Base-by-base conservation (phyloP, 2,329 filamentous ascomycete species). In the Neonectria faginata region DNA sequence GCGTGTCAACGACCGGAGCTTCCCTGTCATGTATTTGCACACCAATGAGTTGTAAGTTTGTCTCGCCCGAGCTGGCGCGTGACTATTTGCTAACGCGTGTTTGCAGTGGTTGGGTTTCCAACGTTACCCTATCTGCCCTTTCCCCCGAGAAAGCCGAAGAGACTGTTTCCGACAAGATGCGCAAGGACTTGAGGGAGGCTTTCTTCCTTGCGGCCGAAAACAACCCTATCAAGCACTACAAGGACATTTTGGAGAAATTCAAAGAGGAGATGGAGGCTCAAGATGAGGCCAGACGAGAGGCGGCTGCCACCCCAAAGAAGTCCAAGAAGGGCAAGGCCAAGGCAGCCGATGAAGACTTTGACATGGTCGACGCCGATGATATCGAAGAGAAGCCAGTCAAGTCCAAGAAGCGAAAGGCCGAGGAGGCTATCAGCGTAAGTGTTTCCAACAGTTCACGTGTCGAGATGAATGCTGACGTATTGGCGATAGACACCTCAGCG, bases 21-120 rank as follows among this genome's bases (percentile, higher is more conserved):
- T 94, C 77, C 93, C 95, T 5, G 90, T 98, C 75, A 97, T 98
- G 95, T 98, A 97, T 78, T 83, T 98, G 55, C 85, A 89, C 68
- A 97, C 94, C 41, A 97, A 98, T 75, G 95, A 98, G 85, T 98
- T 99, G 96, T 99, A 83, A 88, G 95, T 89, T 29, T 29, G 12
- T 20, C 18, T 41, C 18, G 20, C 8, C 6, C 6, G 27, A 25
- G 4, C 3, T 39, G 29, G 6, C 27, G 11, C 14, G 10, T 16
- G 11, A 11, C 27, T 42, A 25, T 14, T 39, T n/a, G n/a, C 70
- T 59, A 60, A 69, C 47, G 33, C 51, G 50, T 36, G 10, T 62
- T 16, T 63, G 62, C 72, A 99, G 96, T 81, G 92, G 92, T 41
- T 99, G 95, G 95, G 92, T 95, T 69, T 87, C 90, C 66, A 97